Base-by-base conservation (phyloP, 495 filamentous ascomycete genomes). In the Aspergillus campestris region DNA sequence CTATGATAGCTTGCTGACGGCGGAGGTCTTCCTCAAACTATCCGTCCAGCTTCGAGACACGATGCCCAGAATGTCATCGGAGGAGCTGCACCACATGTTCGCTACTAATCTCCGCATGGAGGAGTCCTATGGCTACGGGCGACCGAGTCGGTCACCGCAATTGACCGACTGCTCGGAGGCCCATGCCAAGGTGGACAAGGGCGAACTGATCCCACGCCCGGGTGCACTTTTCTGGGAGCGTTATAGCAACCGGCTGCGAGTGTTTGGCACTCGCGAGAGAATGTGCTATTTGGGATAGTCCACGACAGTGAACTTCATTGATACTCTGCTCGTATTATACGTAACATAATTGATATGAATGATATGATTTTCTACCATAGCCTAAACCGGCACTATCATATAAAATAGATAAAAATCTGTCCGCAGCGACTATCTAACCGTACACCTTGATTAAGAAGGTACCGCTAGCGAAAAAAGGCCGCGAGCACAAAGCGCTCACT, bases 391-490 rank as follows among this genome's bases (percentile, higher is more conserved):
- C 9, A 31, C 3, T 42, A 31, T 15, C 36, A 24, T 31, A 31
- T 36, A 14, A 8, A 24, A 42, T 40, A 34, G 5, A 30, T 42
- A 49, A 34, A 30, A 56, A 48, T 27, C 69, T 83, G 75, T 82
- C 54, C 36, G 75, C 78, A 74, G 70, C 65, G 66, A 70, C 79
- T 82, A 83, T 83, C 80, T 83, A 83, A 81, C 80, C 62, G 77
- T 78, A 80, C 71, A 60, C 79, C 76, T 78, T 80, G 65, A 54
- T 38, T 48, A 59, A 61, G 76, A 79, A 81, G 78, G 77, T 78
- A 81, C 78, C 70, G 80, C 77, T 84, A 84, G 80, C 80, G 80
- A 83, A 84, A 80, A 78, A 73, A 52, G 70, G 71, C 73, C 74
- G 72, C 74, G 54, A 52, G 44, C 18, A 42, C 40, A 33, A 52